A percentile compares a stretch with the other conserved stretches of the same genome.
These are phyloP conservation scores for Phytophthora pini DNA, from an alignment of 352 stramenopile species.

Conservation along the genomic window DNA sequence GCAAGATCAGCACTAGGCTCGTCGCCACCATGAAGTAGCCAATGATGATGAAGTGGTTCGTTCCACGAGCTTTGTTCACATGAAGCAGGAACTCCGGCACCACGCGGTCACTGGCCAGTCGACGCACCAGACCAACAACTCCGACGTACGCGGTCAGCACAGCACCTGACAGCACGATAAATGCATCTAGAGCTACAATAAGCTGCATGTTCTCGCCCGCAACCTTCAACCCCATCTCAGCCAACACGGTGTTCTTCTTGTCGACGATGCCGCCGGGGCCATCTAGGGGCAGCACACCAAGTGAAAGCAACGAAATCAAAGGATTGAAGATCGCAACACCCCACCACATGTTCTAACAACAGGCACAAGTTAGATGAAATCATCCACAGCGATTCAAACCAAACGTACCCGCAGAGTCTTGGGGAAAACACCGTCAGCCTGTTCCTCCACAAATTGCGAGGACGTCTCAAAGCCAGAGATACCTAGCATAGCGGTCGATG, in stretches of 20 bases:
- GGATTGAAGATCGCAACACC: conserved; percentile 95
- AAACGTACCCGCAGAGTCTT: conserved; percentile 88
- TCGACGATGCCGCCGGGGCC: conserved; percentile 75
- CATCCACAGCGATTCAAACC: not conserved
- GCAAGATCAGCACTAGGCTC: conserved; percentile 90
- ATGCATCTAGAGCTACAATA: conserved; percentile 90
- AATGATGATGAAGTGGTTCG: conserved; percentile 94
- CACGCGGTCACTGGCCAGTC: conserved; percentile 92
- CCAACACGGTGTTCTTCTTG: conserved; percentile 91
- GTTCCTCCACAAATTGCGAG: conserved; percentile 95
- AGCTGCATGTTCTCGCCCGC: conserved; percentile 79
- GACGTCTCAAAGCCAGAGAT: conserved; percentile 96
- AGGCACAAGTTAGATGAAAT: conserved; percentile 11
- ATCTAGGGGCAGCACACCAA: conserved; percentile 89
- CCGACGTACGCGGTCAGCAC: conserved; percentile 95
- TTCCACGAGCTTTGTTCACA: conserved; percentile 85
- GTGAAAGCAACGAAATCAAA: conserved; percentile 90
- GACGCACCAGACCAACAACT: conserved; percentile 90
- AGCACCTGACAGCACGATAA: conserved; percentile 94
- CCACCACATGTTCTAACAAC: conserved; percentile 92
- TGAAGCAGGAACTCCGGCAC: conserved; percentile 82
- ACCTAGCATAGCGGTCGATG: conserved; percentile 94
- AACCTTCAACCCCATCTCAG: conserved; percentile 89
- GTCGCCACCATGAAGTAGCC: conserved; percentile 91
- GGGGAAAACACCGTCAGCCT: conserved; percentile 94